Evolutionary conservation across 2,329 filamentous ascomycete species (phyloP).

Genomic region (Fonsecaea pedrosoi): DNA sequence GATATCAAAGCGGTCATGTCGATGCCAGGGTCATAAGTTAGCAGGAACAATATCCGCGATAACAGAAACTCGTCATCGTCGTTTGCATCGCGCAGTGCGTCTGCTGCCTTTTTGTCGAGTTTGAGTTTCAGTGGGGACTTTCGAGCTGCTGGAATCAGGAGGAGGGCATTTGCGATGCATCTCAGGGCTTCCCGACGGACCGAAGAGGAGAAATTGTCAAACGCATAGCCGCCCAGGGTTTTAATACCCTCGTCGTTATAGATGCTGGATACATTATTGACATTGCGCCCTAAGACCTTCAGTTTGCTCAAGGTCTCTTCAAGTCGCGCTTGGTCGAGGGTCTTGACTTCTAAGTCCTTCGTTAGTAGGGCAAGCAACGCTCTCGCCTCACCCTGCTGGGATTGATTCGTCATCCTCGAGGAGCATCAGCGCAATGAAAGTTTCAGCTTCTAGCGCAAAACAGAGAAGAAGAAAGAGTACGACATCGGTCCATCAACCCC

Average conservation of each 20-base stretch:
- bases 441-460: neutral
- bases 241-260: constrained; percentile 81
- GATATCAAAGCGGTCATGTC: constrained; percentile 70
- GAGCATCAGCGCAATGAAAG: neutral
- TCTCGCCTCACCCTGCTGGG: constrained; percentile 72
- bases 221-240: constrained; percentile 74
- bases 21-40: constrained; percentile 77
- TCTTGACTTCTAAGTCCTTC: constrained; percentile 66
- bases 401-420: constrained; percentile 48
- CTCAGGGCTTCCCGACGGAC: constrained; percentile 78
- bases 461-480: neutral
- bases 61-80: constrained; percentile 85
- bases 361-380: constrained; percentile 67
- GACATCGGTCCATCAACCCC: neutral
- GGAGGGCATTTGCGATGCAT: constrained; percentile 83
- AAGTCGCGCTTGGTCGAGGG: constrained; percentile 51
- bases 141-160: constrained; percentile 71
- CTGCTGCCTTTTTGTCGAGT: constrained; percentile 71
- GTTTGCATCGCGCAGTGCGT: constrained; percentile 72
- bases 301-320: constrained; percentile 63
- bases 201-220: constrained; percentile 67
- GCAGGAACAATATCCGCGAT: constrained; percentile 78
- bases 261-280: constrained; percentile 76
- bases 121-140: constrained; percentile 76
- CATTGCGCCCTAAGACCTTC: constrained; percentile 78